These are phyloP conservation scores for Malus hybrid DNA, from an alignment of 331 rosid species.

Conservation along the genomic window DNA sequence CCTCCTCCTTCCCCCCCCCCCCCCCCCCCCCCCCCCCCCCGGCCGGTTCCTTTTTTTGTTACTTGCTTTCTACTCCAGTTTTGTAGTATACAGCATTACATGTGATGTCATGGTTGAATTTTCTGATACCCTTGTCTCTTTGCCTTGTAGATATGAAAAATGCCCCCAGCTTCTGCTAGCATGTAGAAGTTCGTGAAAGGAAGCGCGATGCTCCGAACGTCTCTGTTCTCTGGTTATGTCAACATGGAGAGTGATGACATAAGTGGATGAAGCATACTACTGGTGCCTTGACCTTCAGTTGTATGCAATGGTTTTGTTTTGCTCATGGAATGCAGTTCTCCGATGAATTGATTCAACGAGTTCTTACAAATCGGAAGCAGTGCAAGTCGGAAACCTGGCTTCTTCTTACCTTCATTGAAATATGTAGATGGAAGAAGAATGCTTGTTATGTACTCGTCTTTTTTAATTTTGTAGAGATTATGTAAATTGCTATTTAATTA, in stretches of 20 bases:
- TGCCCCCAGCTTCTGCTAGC: neutral
- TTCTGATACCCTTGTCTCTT: neutral
- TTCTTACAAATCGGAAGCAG: neutral
- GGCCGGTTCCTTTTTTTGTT: neutral
- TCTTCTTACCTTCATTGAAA: neutral
- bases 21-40: too few relatives aligned
- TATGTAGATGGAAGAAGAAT: neutral
- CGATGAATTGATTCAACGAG: neutral
- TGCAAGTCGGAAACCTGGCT: neutral
- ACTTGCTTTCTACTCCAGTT: neutral
- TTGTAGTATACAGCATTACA: neutral
- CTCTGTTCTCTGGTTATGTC: neutral
- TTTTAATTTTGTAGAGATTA: neutral
- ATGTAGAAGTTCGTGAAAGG: neutral
- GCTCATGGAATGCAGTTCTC: neutral
- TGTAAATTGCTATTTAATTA: neutral
- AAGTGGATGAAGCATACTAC: neutral
- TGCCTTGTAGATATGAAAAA: neutral
- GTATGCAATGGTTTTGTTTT: neutral
- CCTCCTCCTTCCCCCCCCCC: too few relatives aligned
- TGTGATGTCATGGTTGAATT: neutral
- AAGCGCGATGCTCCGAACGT: neutral
- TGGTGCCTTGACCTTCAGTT: neutral
- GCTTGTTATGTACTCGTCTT: neutral
- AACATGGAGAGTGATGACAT: neutral